Conservation (phyloP, 306 rosid species). For the Rubus idaeus region DNA sequence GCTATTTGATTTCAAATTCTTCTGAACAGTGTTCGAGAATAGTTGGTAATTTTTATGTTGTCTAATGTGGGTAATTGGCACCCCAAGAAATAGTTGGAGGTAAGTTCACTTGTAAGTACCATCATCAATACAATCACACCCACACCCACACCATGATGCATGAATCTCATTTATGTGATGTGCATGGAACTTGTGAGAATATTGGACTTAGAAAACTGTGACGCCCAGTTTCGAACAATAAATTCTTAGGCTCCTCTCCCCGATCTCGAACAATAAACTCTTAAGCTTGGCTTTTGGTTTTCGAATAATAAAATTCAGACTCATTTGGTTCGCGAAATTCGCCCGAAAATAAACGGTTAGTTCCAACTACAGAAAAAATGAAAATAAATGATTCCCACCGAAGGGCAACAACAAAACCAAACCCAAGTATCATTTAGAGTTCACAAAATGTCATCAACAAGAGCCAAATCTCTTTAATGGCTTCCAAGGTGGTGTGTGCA, state of each 20-base stretch:
- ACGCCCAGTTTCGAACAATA: background rate
- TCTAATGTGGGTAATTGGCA: background rate
- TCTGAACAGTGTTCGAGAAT: background rate
- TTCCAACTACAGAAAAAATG: background rate
- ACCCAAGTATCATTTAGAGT: background rate
- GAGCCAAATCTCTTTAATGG: background rate
- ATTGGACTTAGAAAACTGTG: background rate
- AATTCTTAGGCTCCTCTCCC: background rate
- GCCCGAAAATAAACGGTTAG: background rate
- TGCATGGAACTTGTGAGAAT: background rate
- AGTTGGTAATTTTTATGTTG: too few species aligned
- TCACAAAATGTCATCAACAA: background rate
- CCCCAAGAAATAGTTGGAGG: background rate
- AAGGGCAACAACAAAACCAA: background rate
- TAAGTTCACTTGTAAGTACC: background rate
- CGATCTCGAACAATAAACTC: background rate
- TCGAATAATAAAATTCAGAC: too few species aligned
- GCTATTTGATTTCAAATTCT: background rate
- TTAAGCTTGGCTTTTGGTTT: too few species aligned
- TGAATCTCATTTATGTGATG: background rate
- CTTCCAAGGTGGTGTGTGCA: conserved; percentile 4
- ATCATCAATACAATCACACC: background rate
- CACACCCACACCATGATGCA: background rate
- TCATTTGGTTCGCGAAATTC: background rate
- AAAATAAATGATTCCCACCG: background rate